These are phyloP conservation scores for Euphrasia arctica DNA, from an alignment of 305 asterid species.

Conservation along the genomic window DNA sequence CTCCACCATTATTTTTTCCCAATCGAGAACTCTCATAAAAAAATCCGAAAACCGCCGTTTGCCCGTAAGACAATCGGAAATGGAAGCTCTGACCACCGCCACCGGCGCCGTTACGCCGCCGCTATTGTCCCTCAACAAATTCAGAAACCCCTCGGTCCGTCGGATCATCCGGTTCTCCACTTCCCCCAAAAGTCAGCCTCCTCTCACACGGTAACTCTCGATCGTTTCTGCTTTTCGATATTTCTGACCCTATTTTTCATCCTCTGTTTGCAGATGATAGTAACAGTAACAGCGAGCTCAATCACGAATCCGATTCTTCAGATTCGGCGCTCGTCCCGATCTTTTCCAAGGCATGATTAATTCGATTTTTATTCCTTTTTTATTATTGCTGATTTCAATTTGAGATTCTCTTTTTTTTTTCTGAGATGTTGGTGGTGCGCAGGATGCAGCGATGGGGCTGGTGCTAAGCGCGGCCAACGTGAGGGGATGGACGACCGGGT, in stretches of 20 bases:
- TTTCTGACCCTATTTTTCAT: neutral
- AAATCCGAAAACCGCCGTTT: neutral
- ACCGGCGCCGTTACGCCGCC: constrained; percentile 44
- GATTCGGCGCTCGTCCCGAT: constrained; percentile 48
- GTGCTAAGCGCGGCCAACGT: constrained; percentile 68
- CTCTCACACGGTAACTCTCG: neutral
- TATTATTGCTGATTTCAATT: neutral
- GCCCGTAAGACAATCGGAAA: constrained; percentile 21
- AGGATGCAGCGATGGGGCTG: constrained; percentile 95
- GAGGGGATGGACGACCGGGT: constrained; percentile 85
- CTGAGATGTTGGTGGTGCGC: constrained; percentile 3
- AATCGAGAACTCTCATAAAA: too few relatives aligned
- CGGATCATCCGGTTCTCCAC: constrained; percentile 55
- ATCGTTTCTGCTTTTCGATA: neutral
- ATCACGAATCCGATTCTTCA: constrained; percentile 41
- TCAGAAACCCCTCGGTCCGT: constrained; percentile 40
- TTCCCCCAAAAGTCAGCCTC: constrained; percentile 56
- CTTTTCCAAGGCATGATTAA: constrained; percentile 49
- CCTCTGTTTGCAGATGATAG: constrained; percentile 36
- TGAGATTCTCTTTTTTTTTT: neutral
- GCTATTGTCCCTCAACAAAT: constrained; percentile 45
- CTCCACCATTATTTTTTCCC: too few relatives aligned
- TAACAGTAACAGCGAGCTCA: constrained; percentile 35
- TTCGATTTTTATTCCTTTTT: neutral
- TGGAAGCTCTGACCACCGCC: constrained; percentile 58